phyloP scores from a whole-genome alignment of 2,329 filamentous ascomycete species.

The Aspergillus spinulosporus region DNA sequence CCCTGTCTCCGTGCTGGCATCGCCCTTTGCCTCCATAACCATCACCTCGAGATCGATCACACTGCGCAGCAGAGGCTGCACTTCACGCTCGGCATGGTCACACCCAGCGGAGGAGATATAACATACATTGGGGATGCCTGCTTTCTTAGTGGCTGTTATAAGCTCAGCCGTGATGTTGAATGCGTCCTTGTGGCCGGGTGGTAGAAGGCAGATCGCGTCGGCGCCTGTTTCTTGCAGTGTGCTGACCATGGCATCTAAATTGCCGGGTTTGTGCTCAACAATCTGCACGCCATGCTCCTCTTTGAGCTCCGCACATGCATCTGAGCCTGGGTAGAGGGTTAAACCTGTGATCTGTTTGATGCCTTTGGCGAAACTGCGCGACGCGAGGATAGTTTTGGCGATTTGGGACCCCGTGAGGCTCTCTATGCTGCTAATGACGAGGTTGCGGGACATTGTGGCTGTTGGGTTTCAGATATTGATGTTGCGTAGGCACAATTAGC shows the following conservation, averaged over 20 bases:
- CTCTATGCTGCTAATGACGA: constrained; percentile 5
- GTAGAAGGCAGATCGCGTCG: constrained; percentile 54
- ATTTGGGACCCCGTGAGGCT: constrained; percentile 9
- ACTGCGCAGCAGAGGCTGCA: constrained; percentile 52
- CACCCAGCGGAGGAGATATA: constrained; percentile 53
- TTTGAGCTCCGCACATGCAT: constrained; percentile 45
- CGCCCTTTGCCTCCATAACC: constrained; percentile 49
- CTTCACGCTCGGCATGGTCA: constrained; percentile 52
- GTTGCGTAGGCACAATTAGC: too few species aligned
- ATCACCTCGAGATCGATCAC: constrained; percentile 53
- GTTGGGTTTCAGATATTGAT: too few species aligned
- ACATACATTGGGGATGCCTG: constrained; percentile 48
- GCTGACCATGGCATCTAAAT: constrained; percentile 41
- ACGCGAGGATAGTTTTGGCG: constrained; percentile 31
- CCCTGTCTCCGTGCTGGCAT: constrained; percentile 40
- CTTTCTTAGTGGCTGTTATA: constrained; percentile 48
- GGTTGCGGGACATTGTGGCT: background rate
- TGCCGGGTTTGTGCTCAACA: constrained; percentile 45
- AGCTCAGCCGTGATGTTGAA: constrained; percentile 50
- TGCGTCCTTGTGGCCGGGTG: constrained; percentile 51
- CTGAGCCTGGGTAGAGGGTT: constrained; percentile 41
- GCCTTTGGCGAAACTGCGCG: constrained; percentile 45
- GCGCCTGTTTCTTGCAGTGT: constrained; percentile 46
- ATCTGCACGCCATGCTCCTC: constrained; percentile 46
- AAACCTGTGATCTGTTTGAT: constrained; percentile 47